phyloP scores from a whole-genome alignment of 2,329 filamentous ascomycete species.

The Nigrospora oryzae region DNA sequence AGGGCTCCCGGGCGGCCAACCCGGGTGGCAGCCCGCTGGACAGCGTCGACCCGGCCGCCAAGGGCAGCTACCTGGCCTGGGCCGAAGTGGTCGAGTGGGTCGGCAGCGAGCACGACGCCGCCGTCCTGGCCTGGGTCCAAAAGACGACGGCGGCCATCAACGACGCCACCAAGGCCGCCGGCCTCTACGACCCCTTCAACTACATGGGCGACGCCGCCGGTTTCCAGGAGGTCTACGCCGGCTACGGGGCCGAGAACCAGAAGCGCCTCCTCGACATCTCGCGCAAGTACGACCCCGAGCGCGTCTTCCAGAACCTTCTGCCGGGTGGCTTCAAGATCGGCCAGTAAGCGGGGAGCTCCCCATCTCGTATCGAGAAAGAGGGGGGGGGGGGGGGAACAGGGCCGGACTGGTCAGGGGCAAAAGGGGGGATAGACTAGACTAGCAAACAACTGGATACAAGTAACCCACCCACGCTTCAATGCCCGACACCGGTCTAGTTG shows the following conservation, averaged over 20 bases:
- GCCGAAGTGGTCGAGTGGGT: conserved; percentile 15
- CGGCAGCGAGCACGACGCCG: conserved; percentile 14
- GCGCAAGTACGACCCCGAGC: conserved; percentile 15
- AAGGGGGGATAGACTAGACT: too few relatives aligned
- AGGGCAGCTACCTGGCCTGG: conserved; percentile 15
- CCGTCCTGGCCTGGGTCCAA: conserved; percentile 12
- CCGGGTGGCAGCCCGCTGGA: conserved; percentile 24
- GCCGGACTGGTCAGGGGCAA: too few relatives aligned
- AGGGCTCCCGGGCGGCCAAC: conserved; percentile 15
- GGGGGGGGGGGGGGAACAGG: too few relatives aligned
- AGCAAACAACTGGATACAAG: too few relatives aligned
- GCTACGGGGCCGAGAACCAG: conserved; percentile 24
- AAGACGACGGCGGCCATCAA: conserved; percentile 12
- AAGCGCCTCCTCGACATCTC: conserved; percentile 12
- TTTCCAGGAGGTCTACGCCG: conserved; percentile 24
- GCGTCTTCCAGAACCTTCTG: conserved; percentile 7
- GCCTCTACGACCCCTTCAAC: conserved; percentile 28
- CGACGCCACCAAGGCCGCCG: conserved; percentile 15
- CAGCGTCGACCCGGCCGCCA: conserved; percentile 18
- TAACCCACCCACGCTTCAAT: too few relatives aligned
- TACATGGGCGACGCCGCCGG: conserved; percentile 28
- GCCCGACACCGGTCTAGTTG: too few relatives aligned
- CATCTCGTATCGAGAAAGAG: too few relatives aligned
- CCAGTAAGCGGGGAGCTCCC: background rate
- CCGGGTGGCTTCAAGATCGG: conserved; percentile 10